phyloP scores from a whole-genome alignment of 495 filamentous ascomycete genomes.

The Aspergillus taichungensis region DNA sequence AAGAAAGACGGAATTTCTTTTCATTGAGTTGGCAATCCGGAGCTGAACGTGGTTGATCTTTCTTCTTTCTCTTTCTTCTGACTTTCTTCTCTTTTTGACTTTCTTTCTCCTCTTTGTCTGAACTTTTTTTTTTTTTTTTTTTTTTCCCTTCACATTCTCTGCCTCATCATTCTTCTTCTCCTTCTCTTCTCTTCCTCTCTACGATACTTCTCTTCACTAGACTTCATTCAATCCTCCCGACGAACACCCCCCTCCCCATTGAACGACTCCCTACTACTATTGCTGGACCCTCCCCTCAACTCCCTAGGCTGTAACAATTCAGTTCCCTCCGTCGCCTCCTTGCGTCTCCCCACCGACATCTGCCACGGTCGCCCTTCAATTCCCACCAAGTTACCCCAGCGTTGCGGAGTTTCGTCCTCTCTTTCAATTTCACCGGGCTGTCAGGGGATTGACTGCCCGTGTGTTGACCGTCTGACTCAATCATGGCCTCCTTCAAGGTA shows the following conservation, averaged over 20 bases:
- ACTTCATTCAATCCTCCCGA: constrained; percentile 1
- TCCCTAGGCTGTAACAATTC: too few relatives aligned
- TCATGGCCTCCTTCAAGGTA: constrained; percentile 44
- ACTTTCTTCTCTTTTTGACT: constrained; percentile 17
- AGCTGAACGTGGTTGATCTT: neutral
- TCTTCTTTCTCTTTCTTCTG: constrained; percentile 6
- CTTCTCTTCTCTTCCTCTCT: constrained; percentile 1
- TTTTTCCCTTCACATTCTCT: constrained; percentile 8
- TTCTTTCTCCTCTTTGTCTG: constrained; percentile 12
- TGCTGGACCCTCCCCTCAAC: too few relatives aligned
- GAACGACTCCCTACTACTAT: neutral
- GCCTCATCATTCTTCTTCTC: constrained; percentile 4
- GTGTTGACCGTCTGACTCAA: constrained; percentile 17
- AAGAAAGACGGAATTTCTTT: too few relatives aligned
- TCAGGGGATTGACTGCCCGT: constrained; percentile 28
- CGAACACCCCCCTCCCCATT: constrained; percentile 1
- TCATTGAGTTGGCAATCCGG: too few relatives aligned
- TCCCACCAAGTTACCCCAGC: neutral
- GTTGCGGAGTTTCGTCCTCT: neutral
- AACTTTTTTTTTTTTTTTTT: constrained; percentile 7
- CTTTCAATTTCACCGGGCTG: constrained; percentile 18
- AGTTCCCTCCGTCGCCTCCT: too few relatives aligned
- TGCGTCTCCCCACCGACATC: constrained; percentile 3
- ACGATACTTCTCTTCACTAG: neutral
- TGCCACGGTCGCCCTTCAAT: neutral